Evolutionary conservation across 2,329 filamentous ascomycete species (phyloP), one percentile per base, ranked within the genome.

Genomic region (Ophiostoma sp.): DNA sequence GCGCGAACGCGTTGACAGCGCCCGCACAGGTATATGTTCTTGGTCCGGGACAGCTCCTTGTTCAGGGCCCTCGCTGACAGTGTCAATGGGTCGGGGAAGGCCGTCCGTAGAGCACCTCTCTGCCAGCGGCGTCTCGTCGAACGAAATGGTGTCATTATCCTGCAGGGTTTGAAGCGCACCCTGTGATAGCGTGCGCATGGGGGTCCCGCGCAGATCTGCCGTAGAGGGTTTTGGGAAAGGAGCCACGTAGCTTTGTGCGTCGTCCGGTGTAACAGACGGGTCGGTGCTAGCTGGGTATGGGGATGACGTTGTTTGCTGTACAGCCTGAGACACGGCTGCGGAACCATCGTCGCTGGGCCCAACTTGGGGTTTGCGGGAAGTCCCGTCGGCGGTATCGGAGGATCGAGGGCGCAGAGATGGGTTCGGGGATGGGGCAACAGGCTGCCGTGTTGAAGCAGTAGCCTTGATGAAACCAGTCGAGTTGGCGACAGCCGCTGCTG

Each of bases 1-100:
- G n/a, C 75, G 75, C 7, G 80, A 80, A 49, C 75, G 73, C 0
- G 74, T 75, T 0, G 79, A 78, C 0, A 62, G 41, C 27, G 62
- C 77, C 41, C 75, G 74, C 3, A 73, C 70, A 0, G 71, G 70
- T 1, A 74, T 73, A 4, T 71, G 72, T 2, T 75, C 74, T 60
- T 80, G 66, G 18, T 27, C 49, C 49, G 42, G 27, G 12, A 11
- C 42, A 5, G 38, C 55, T 36, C 9, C 38, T 41, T 41, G 64
- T 42, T 77, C 68, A 79, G 16, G 8, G 64, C 18, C 36, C n/a
- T 27, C 8, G 2, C 44, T 47, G 40, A 62, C 47, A 9, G 27
- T 47, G 45, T 64, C 66, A n/a, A 18, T 69, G 6, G 14, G 12
- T 12, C 55, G 80, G 1, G 78, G 79, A 9, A 80, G 80, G 7